Base-by-base conservation (phyloP, 78 protist genomes). In the Isochrysis galbana region DNA sequence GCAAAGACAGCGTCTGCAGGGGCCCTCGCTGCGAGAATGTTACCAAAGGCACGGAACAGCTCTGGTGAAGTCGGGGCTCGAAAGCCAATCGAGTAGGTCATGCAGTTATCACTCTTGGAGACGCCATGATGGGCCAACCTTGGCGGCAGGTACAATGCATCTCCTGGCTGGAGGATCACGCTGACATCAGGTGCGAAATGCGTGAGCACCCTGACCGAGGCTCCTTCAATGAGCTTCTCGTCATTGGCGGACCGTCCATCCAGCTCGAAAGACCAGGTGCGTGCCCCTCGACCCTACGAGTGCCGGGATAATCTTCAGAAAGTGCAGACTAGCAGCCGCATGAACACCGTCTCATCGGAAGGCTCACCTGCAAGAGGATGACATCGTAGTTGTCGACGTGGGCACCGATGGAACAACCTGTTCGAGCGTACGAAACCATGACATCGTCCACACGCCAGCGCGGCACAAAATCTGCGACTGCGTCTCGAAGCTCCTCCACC, bases 321-420 rank as follows among this genome's bases (percentile, higher is more conserved):
- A n/a, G n/a, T n/a, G n/a, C n/a, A n/a, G n/a, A n/a, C n/a, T n/a
- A n/a, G n/a, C n/a, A n/a, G n/a, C n/a, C n/a, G n/a, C n/a, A n/a
- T n/a, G n/a, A n/a, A n/a, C n/a, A n/a, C n/a, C n/a, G n/a, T n/a
- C n/a, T n/a, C n/a, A n/a, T n/a, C n/a, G n/a, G n/a, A n/a, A n/a
- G n/a, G n/a, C n/a, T n/a, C 19, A 54, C 67, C 48, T 80, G 88
- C 38, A 80, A 39, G 29, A 80, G 38, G 55, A 80, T 29, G 55
- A 80, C 88, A 54, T 80, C 88, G 11, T 44, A 80, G 88, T 80
- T 80, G 88, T 80, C 88, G 39, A 32, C 3, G 88, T 80, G 88
- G 55, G 88, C 88, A 22, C 88, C 88, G 19, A 80, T n/a, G 2
- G 48, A 44, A 22, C 88, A 46, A 22, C 51, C 55, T 5, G 55